These are phyloP conservation scores for Lizanozyma gosingica DNA, from an alignment of 1,139 yeast genomes.

Conservation along the genomic window DNA sequence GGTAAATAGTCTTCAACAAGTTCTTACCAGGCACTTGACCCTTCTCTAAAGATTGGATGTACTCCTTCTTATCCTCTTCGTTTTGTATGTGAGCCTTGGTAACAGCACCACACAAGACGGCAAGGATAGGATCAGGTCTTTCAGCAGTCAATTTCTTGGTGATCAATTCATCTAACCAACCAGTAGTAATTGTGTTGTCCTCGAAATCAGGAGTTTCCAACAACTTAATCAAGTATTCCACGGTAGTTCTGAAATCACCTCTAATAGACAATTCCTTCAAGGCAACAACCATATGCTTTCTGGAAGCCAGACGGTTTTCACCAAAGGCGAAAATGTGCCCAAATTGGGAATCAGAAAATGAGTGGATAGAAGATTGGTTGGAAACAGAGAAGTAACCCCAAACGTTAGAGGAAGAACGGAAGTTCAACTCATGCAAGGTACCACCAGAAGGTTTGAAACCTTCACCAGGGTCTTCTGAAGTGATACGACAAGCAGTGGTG, in stretches of 20 bases:
- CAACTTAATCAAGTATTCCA: conserved; percentile 88
- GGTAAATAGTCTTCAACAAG: conserved; percentile 76
- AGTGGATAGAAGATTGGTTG: conserved; percentile 93
- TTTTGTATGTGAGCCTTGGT: conserved; percentile 84
- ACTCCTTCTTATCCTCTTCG: conserved; percentile 62
- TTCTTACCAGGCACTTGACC: conserved; percentile 91
- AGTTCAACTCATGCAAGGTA: conserved; percentile 88
- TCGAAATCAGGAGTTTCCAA: conserved; percentile 95
- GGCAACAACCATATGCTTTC: conserved; percentile 98
- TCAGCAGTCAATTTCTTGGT: conserved; percentile 90
- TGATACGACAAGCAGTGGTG: conserved; percentile 97
- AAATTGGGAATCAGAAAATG: conserved; percentile 95
- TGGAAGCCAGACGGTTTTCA: conserved; percentile 94
- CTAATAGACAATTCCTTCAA: conserved; percentile 91
- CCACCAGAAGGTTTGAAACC: conserved; percentile 99
- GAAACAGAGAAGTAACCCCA: conserved; percentile 99
- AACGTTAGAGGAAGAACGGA: conserved; percentile 92
- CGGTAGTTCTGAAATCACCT: conserved; percentile 97
- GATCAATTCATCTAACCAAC: conserved; percentile 96
- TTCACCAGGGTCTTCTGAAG: conserved; percentile 98
- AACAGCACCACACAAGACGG: conserved; percentile 96
- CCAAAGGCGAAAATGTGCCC: conserved; percentile 99
- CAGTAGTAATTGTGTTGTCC: conserved; percentile 93
- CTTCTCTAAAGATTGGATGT: conserved; percentile 67
- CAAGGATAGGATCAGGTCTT: conserved; percentile 85